Evolutionary conservation across 2,329 filamentous ascomycete genomes (phyloP), one percentile per base, ranked within the genome.

Genomic region (Dryadomyces quercus-mongolicae): DNA sequence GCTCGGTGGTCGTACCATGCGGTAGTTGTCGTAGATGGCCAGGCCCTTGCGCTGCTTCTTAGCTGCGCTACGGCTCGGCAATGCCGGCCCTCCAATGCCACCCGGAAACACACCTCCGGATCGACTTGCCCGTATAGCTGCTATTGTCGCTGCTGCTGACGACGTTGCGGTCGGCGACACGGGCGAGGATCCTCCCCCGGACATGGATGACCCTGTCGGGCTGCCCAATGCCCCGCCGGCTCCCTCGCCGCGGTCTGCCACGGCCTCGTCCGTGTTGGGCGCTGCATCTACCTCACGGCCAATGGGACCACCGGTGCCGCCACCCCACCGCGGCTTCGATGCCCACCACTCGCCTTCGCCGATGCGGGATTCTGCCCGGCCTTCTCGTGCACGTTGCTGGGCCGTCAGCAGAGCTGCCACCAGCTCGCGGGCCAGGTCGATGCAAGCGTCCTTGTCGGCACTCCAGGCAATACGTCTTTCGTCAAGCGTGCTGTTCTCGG

Each of bases 301-400:
- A 57, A 84, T 83, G 3, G 80, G 77, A 0, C 81, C 81, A 36
- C 81, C 81, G 9, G 74, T 62, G 3, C 80, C 81, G 49, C 81
- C 81, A 52, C 81, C 81, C 81, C 81, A 85, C 54, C 81, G 75
- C 38, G 72, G 76, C 60, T 72, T 74, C 8, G 72, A 74, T 0
- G 79, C 73, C 81, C 81, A 85, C 81, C 81, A 85, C 56, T 75
- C 69, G 18, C 71, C 75, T 53, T 81, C 72, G 1, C 81, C 81
- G 54, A 82, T 74, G 0, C 76, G 71, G 51, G 70, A 71, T 64
- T 85, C 82, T 0, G 66, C 66, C 55, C 73, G 76, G 36, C 77
- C 77, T 59, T 83, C 74, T 15, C 81, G 77, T 12, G 75, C 72
- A 18, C 82, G 77, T 58, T 84, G 80, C 63, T 86, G 82, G 0